Conservation (phyloP, 805 yeast species). For the Teunomyces tritomae region DNA sequence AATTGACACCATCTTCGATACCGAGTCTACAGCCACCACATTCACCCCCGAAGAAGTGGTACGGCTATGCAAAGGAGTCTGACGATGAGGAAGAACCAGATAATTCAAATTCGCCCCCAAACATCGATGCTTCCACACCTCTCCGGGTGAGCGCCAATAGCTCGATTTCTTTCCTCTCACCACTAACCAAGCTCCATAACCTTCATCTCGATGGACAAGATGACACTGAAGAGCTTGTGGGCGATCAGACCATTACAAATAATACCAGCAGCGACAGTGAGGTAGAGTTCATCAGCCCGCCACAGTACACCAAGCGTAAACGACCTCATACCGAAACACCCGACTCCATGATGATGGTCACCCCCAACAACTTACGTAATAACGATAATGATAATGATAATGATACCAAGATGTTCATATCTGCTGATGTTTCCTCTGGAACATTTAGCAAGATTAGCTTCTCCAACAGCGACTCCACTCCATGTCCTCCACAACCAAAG, state of each 20-base stretch:
- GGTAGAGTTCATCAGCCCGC: conserved; percentile 15
- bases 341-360: conserved; percentile 22
- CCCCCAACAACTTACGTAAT: conserved; percentile 15
- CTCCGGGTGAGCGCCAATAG: conserved; percentile 11
- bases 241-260: conserved; percentile 27
- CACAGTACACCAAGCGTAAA: conserved; percentile 23
- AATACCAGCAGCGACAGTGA: conserved; percentile 15
- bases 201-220: conserved; percentile 24
- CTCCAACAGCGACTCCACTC: conserved; percentile 40
- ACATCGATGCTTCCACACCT: conserved; percentile 22
- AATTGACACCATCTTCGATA: conserved; percentile 6
- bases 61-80: conserved; percentile 7
- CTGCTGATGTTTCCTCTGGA: conserved; percentile 13
- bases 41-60: conserved; percentile 8
- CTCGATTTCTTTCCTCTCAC: conserved; percentile 26
- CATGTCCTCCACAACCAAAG: conserved; percentile 40
- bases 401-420: conserved; percentile 18
- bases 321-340: conserved; percentile 25
- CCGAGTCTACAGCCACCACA: conserved; percentile 13
- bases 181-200: conserved; percentile 33
- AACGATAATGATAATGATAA: conserved; percentile 6
- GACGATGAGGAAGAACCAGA: conserved; percentile 7
- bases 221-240: conserved; percentile 16
- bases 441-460: conserved; percentile 23
- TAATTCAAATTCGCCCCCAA: background rate